Percentiles rank a stretch among this genome's conserved stretches.
Conservation (phyloP, 495 filamentous ascomycete genomes). For the Saxophila tyrrhenica region DNA sequence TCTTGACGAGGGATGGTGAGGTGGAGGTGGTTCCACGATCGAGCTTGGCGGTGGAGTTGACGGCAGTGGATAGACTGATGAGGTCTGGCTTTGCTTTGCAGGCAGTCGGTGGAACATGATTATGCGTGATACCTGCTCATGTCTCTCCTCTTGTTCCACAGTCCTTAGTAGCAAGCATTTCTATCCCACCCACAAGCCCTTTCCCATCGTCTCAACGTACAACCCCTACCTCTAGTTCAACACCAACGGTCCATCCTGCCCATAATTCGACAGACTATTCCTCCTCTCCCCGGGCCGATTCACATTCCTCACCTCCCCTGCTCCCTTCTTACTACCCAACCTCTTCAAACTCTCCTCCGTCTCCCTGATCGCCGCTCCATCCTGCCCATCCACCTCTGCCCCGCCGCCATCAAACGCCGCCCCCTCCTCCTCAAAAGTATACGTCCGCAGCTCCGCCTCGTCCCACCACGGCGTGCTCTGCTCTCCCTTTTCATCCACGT, state of each 20-base stretch:
- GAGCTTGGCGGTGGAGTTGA: no score
- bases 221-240: background rate
- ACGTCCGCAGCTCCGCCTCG: conserved; percentile 1
- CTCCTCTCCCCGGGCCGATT: background rate
- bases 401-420: background rate
- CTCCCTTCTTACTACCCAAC: background rate
- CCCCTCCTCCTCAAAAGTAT: background rate
- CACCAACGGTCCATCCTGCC: background rate
- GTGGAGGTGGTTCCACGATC: no score
- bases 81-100: no score
- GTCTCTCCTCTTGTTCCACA: no score
- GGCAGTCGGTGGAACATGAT: no score
- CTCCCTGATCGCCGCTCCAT: background rate
- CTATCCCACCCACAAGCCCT: no score
- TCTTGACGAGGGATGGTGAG: no score
- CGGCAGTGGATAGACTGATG: no score
- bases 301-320: background rate
- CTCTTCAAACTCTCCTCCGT: background rate
- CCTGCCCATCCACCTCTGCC: background rate
- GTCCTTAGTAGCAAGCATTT: no score
- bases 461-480: conserved; percentile 17
- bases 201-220: no score
- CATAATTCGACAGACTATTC: background rate
- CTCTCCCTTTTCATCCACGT: conserved; percentile 12
- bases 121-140: no score